Evolutionary conservation across 2,329 filamentous ascomycete genomes (phyloP).

Genomic region (Fusarium heterosporum): DNA sequence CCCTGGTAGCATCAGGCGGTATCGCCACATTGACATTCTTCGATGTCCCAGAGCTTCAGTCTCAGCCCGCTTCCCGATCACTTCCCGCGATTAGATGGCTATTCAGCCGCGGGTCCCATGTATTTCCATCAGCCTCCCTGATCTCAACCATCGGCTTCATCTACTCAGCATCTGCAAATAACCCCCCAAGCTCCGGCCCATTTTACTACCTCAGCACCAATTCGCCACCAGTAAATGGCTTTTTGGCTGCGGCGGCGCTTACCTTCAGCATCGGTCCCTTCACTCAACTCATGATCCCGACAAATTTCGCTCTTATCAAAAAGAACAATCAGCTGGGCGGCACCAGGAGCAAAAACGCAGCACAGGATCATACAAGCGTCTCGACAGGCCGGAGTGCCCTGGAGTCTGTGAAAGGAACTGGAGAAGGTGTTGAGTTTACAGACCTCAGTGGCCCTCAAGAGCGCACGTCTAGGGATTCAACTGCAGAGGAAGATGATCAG

Average conservation of each 20-base stretch:
- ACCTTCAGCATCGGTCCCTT: slow-evolving; percentile 9
- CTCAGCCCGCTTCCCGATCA: slow-evolving; percentile 6
- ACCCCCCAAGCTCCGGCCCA: fast-evolving
- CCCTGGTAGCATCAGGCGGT: slow-evolving; percentile 10
- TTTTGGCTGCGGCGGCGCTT: background rate
- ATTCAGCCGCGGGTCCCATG: background rate
- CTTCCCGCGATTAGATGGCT: background rate
- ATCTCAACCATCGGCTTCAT: background rate
- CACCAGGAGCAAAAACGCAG: background rate
- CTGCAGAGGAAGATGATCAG: background rate
- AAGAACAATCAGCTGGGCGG: background rate
- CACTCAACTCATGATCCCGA: slow-evolving; percentile 14
- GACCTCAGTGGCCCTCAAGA: background rate
- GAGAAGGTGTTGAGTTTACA: background rate
- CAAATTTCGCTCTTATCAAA: slow-evolving; percentile 3
- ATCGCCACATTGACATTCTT: slow-evolving; percentile 15
- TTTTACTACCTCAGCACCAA: background rate
- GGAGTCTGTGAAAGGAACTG: slow-evolving; percentile 2
- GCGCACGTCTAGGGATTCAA: fast-evolving
- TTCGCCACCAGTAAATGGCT: background rate
- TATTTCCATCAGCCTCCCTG: background rate
- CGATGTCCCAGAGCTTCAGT: slow-evolving; percentile 17
- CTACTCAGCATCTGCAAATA: background rate
- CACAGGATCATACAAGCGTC: background rate
- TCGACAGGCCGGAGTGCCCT: background rate